Base-by-base conservation (phyloP, 139 green algal species). In the Micractinium sp. region DNA sequence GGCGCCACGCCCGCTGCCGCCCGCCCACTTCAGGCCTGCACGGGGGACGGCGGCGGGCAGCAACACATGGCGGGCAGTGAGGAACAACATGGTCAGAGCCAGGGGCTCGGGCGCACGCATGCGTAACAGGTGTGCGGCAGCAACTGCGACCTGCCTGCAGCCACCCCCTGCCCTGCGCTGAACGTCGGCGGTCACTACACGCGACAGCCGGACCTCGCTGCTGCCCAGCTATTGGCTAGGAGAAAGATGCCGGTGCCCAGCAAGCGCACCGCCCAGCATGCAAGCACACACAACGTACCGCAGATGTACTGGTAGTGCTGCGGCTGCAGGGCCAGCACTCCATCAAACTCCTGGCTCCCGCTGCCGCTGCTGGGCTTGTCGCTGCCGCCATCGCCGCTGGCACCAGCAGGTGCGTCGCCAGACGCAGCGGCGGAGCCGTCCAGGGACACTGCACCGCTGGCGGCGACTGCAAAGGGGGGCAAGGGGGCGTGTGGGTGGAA, bases 261-360 rank as follows among this genome's bases (percentile, higher is more conserved):
- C 47, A 56, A 56, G 47, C 47, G 7, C 47, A 56, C 47, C 47
- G 47, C 47, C 63, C 14, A 71, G 63, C 63, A 27, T 29, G 63
- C 16, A 66, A 83, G 20, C 39, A 3, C 77, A 29, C 33, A 18
- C 3, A 19, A 36, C 38, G 23, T 31, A 86, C 91, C 91, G 78
- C 41, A 90, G 25, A 93, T 83, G 76, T 93, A 94, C 75, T 91
- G 39, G 27, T 79, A 89, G 90, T 92, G 89, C n/a, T 88, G 88
- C 35, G 82, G 75, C n/a, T 56, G 14, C 81, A 89, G 85, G 12
- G 22, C 13, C 84, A 93, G 36, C 33, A 92, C 88, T 9, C 92
- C 90, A 61, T 90, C 87, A 86, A 92, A 88, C n/a, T 23, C 74
- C 33, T 29, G 74, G n/a, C 74, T 79, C 73, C 66, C 33, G 39